These are phyloP conservation scores for Penicillium sp. DNA, from an alignment of 2,329 filamentous ascomycete species.

Conservation along the genomic window DNA sequence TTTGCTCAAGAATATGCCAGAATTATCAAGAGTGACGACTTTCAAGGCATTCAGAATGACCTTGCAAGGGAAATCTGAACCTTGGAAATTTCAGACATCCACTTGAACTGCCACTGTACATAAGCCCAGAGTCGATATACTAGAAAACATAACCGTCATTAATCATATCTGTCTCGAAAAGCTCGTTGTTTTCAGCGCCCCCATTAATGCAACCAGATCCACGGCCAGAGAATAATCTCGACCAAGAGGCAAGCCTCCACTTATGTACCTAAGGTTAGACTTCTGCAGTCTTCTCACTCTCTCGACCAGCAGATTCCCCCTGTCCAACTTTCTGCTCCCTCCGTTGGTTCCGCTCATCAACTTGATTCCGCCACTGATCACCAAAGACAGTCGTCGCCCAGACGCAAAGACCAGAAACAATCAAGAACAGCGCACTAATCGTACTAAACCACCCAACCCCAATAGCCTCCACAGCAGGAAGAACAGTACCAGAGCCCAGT, in stretches of 20 bases:
- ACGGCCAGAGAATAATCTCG: neutral
- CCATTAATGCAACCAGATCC: neutral
- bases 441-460: conserved; percentile 83
- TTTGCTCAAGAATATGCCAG: no score
- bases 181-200: neutral
- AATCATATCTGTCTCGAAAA: neutral
- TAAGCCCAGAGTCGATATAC: no score
- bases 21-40: no score
- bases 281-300: conserved; percentile 9
- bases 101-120: no score
- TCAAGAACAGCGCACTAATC: conserved; percentile 62
- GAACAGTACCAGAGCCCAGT: conserved; percentile 67
- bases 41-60: no score
- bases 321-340: conserved; percentile 31
- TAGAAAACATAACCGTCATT: neutral
- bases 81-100: neutral
- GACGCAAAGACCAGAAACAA: conserved; percentile 49
- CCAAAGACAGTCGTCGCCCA: conserved; percentile 56
- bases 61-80: neutral
- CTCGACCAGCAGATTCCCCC: neutral
- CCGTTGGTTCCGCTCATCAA: conserved; percentile 52
- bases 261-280: neutral
- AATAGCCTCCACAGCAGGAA: conserved; percentile 72
- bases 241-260: no score
- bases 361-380: conserved; percentile 53